Conservation (phyloP, 2,329 filamentous ascomycete species). For the Fusarium duplospermum region DNA sequence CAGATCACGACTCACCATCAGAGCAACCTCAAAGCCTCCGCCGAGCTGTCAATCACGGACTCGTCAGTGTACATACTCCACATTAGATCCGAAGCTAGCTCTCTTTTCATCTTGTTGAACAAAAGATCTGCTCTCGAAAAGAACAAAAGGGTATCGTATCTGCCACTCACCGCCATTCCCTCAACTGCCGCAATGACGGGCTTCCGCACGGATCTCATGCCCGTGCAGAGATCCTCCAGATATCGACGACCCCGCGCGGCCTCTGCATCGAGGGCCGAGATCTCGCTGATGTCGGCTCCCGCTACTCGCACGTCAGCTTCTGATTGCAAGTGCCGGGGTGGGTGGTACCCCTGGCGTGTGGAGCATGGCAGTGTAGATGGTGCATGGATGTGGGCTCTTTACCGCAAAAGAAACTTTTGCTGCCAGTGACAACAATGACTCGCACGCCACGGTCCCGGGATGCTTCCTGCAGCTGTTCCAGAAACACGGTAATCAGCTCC, state of each 20-base stretch:
- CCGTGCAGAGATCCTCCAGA: constrained; percentile 55
- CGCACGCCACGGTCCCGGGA: constrained; percentile 45
- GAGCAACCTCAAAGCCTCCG: constrained; percentile 62
- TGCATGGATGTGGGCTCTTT: constrained; percentile 2
- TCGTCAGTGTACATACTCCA: constrained; percentile 16
- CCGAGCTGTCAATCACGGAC: constrained; percentile 53
- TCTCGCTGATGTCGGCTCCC: constrained; percentile 52
- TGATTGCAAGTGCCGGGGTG: constrained; percentile 18
- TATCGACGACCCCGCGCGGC: constrained; percentile 49
- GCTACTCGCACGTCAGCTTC: constrained; percentile 38
- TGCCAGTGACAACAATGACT: constrained; percentile 54
- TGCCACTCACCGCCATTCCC: constrained; percentile 59
- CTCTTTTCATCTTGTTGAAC: not conserved
- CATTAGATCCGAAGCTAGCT: not conserved
- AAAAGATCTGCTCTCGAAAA: not conserved
- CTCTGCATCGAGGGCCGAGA: constrained; percentile 48
- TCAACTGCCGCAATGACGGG: constrained; percentile 62
- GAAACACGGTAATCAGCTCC: constrained; percentile 59
- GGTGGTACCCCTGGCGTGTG: constrained; percentile 3
- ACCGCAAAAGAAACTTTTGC: constrained; percentile 53
- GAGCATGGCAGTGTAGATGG: not conserved
- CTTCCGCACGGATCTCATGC: constrained; percentile 53
- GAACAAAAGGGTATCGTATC: not conserved
- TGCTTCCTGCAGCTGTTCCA: constrained; percentile 43
- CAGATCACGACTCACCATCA: constrained; percentile 51